Percentiles rank a stretch among this genome's conserved stretches.
Evolutionary conservation across 2,329 filamentous ascomycete species (phyloP).

Genomic region (Colletotrichum theobromicola): DNA sequence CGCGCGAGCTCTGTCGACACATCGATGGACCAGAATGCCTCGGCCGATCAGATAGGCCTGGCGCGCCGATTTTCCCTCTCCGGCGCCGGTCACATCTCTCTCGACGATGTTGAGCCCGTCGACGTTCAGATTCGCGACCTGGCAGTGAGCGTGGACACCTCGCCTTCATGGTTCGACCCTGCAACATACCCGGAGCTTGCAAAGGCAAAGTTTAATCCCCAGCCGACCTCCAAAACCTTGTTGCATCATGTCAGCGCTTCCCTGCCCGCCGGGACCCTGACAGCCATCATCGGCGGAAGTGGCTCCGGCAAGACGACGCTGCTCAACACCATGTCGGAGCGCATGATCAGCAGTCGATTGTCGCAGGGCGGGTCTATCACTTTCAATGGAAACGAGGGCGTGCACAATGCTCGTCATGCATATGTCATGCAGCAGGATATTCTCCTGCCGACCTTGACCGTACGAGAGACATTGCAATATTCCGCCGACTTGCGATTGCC

Average conservation of each 20-base stretch:
- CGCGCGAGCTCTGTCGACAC: slow-evolving; percentile 37
- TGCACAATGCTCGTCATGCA: slow-evolving; percentile 62
- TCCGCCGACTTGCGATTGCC: slow-evolving; percentile 75
- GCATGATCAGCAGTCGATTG: slow-evolving; percentile 62
- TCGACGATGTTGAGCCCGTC: slow-evolving; percentile 61
- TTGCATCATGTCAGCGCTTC: slow-evolving; percentile 68
- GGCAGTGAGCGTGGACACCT: slow-evolving; percentile 62
- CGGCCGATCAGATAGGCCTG: slow-evolving; percentile 11
- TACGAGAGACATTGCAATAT: slow-evolving; percentile 76
- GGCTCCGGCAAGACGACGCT: slow-evolving; percentile 77
- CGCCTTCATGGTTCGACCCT: slow-evolving; percentile 57
- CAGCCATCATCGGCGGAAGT: slow-evolving; percentile 77
- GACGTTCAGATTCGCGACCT: slow-evolving; percentile 59
- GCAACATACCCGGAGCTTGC: slow-evolving; percentile 49
- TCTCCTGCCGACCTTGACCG: slow-evolving; percentile 74
- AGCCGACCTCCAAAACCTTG: slow-evolving; percentile 53
- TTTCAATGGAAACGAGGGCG: slow-evolving; percentile 65
- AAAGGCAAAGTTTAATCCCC: slow-evolving; percentile 40
- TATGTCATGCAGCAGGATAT: slow-evolving; percentile 83
- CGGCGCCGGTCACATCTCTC: slow-evolving; percentile 42
- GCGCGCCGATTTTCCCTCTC: slow-evolving; percentile 32
- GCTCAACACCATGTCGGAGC: slow-evolving; percentile 73
- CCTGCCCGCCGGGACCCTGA: slow-evolving; percentile 70
- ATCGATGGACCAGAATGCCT: slow-evolving; percentile 27
- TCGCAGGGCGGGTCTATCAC: slow-evolving; percentile 58